Evolutionary conservation across 1,139 yeast genomes (phyloP).

Genomic region (Nakaseomyces bracarensis): DNA sequence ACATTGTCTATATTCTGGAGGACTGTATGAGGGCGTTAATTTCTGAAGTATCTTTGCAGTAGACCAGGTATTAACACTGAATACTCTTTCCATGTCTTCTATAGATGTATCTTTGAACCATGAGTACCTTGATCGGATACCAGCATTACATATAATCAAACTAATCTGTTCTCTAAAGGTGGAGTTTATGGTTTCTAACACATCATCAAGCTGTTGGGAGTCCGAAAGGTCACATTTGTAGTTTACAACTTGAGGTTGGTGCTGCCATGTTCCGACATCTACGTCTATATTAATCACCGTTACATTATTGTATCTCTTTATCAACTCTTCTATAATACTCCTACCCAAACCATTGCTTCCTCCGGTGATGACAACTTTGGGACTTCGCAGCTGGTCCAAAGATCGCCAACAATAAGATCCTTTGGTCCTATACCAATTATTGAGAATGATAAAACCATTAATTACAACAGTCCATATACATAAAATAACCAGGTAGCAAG

Average conservation of each 20-base stretch:
- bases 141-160: conserved; percentile 68
- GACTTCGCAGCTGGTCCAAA: conserved; percentile 12
- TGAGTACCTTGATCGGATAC: conserved; percentile 45
- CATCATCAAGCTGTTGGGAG: conserved; percentile 30
- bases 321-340: conserved; percentile 36
- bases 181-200: conserved; percentile 31
- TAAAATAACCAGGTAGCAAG: neutral
- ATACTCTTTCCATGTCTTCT: conserved; percentile 34
- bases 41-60: conserved; percentile 44
- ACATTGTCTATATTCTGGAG: conserved; percentile 30
- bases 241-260: conserved; percentile 29
- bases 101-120: conserved; percentile 36
- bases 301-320: conserved; percentile 28
- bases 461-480: conserved; percentile 14
- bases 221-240: conserved; percentile 45
- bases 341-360: conserved; percentile 57
- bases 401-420: conserved; percentile 10
- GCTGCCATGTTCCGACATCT: conserved; percentile 28
- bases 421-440: conserved; percentile 11
- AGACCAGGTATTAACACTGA: conserved; percentile 51
- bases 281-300: conserved; percentile 45
- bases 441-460: conserved; percentile 7
- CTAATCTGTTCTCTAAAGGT: conserved; percentile 36
- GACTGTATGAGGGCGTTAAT: conserved; percentile 28
- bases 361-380: conserved; percentile 40